Evolutionary conservation across 2,329 filamentous ascomycete species (phyloP), one percentile per base, ranked within the genome.

Genomic region (Pestalotiopsis fici): DNA sequence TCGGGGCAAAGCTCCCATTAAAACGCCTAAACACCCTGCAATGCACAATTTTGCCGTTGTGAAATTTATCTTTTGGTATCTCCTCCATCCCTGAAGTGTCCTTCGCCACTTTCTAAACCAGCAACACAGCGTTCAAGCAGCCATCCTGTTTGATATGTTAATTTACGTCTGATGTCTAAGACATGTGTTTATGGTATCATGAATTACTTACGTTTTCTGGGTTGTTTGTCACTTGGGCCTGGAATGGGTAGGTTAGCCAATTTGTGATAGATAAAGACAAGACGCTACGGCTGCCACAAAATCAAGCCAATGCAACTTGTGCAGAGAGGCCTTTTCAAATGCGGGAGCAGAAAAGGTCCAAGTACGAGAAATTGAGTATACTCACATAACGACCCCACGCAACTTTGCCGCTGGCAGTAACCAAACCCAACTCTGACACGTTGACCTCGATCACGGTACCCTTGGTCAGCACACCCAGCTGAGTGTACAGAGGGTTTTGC

Each of bases 331-430:
- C n/a, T n/a, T n/a, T n/a, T n/a, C n/a, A n/a, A n/a, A n/a, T n/a
- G n/a, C n/a, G n/a, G n/a, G n/a, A n/a, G n/a, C n/a, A n/a, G n/a
- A n/a, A n/a, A n/a, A n/a, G n/a, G n/a, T n/a, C n/a, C n/a, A n/a
- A n/a, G n/a, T n/a, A n/a, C n/a, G n/a, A n/a, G n/a, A n/a, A n/a
- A n/a, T n/a, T n/a, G n/a, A n/a, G n/a, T n/a, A n/a, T n/a, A n/a
- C n/a, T n/a, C n/a, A n/a, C 93, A 82, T 91, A 96, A 72, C 93
- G 87, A 73, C 93, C 94, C 95, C 95, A 98, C 6, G 95, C 93
- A 9, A 97, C 93, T 83, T 98, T 98, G 70, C 96, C 96, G 70
- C 90, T 91, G 1, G 95, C 91, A 2, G 96, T 98, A 18, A 97
- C 94, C 69, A 98, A 84, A 70, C 96, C 96, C 70, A 98, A 82